Percentiles rank a stretch among this genome's conserved stretches.
phyloP scores from a whole-genome alignment of 176 grass and related monocot species.

The Triticum dicoccoides region DNA sequence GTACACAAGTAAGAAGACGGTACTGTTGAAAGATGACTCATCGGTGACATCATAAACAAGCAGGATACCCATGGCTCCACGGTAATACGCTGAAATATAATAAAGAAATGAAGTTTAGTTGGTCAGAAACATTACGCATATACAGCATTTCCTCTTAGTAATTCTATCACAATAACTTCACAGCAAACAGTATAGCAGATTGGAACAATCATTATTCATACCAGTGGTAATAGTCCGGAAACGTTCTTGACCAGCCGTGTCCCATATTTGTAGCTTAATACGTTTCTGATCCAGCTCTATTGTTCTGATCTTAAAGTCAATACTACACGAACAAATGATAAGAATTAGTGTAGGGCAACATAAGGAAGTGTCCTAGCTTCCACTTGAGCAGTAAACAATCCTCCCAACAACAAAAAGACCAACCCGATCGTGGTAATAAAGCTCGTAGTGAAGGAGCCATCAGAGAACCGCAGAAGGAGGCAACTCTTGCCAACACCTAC shows the following conservation, averaged over 20 bases:
- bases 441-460: slow-evolving; percentile 96
- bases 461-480: slow-evolving; percentile 85
- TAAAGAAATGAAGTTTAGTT: slow-evolving; percentile 27
- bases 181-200: background rate
- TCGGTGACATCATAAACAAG: slow-evolving; percentile 97
- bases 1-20: slow-evolving; percentile 15
- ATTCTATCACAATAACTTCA: background rate
- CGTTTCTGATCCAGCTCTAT: slow-evolving; percentile 88
- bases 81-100: slow-evolving; percentile 81
- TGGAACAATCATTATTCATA: slow-evolving; percentile 32
- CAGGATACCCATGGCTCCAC: slow-evolving; percentile 96
- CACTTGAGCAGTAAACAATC: background rate
- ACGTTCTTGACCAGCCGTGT: slow-evolving; percentile 93
- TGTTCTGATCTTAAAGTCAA: slow-evolving; percentile 96
- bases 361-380: background rate
- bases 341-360: background rate
- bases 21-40: slow-evolving; percentile 98
- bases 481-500: slow-evolving; percentile 98
- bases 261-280: slow-evolving; percentile 98
- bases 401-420: slow-evolving; percentile 17
- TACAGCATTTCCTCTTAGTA: background rate
- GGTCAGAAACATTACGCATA: background rate
- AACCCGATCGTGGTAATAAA: slow-evolving; percentile 97
- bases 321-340: slow-evolving; percentile 41
- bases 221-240: slow-evolving; percentile 95